Conservation (phyloP, 176 grass and related monocot species). For the Saccharum officinarum region DNA sequence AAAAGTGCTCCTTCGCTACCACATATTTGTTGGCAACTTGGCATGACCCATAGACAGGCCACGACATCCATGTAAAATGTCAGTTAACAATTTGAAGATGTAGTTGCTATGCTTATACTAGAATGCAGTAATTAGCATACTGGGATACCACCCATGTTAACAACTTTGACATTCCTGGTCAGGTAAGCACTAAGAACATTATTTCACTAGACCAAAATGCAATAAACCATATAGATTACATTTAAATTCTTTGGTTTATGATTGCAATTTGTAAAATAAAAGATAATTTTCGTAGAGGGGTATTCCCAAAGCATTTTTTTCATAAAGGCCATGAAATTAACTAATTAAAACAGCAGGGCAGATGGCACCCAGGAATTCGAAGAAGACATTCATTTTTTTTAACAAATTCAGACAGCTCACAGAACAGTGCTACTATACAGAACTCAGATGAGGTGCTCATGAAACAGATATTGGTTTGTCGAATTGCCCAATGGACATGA, state of each 20-base stretch:
- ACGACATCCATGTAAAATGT: neutral
- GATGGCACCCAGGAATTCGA: neutral
- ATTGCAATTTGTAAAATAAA: neutral
- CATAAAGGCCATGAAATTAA: neutral
- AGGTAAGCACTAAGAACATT: neutral
- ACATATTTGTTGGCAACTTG: neutral
- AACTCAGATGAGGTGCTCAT: neutral
- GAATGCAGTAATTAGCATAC: constrained; percentile 2
- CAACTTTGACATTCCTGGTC: neutral
- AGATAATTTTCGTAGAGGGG: neutral
- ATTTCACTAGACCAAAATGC: neutral
- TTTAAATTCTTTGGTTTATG: neutral
- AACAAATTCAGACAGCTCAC: too few relatives aligned
- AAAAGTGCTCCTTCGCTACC: neutral
- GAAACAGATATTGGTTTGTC: neutral
- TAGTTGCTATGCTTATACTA: neutral
- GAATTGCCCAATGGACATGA: neutral
- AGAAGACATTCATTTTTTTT: neutral
- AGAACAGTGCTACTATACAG: too few relatives aligned
- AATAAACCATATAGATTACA: neutral
- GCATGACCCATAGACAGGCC: neutral
- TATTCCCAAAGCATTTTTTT: neutral
- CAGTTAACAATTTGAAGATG: neutral
- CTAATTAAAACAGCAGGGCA: neutral
- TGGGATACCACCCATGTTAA: neutral